A percentile compares a stretch with the other conserved stretches of the same genome.
phyloP scores from a whole-genome alignment of 2,329 filamentous ascomycete genomes.

The Talaromyces funiculosus region DNA sequence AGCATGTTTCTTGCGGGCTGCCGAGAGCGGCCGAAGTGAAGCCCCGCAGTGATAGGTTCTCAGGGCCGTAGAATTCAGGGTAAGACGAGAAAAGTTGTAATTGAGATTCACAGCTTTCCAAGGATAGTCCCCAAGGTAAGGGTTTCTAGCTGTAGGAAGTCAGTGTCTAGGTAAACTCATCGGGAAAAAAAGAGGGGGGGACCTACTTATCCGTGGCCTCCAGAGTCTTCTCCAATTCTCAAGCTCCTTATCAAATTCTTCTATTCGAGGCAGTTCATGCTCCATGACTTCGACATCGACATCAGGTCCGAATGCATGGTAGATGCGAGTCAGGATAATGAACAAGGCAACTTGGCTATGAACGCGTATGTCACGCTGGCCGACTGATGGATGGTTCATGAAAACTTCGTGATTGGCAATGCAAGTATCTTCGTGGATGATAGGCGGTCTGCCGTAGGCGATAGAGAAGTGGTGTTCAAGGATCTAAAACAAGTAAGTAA shows the following conservation, averaged over 20 bases:
- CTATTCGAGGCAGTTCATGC: conserved; percentile 36
- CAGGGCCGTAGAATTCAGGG: conserved; percentile 47
- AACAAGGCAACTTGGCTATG: conserved; percentile 42
- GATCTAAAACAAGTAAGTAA: conserved; percentile 22
- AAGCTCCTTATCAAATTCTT: conserved; percentile 36
- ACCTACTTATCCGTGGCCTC: conserved; percentile 32
- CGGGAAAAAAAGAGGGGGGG: background rate
- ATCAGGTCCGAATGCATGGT: conserved; percentile 41
- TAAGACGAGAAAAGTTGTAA: conserved; percentile 48
- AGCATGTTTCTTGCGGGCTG: conserved; percentile 41
- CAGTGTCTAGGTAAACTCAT: background rate
- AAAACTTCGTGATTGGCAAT: conserved; percentile 34
- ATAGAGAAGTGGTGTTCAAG: conserved; percentile 42
- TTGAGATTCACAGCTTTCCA: conserved; percentile 47
- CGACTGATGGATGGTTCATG: conserved; percentile 24
- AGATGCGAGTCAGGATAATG: conserved; percentile 41
- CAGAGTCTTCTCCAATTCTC: conserved; percentile 34
- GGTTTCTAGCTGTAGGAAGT: conserved; percentile 36
- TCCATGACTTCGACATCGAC: conserved; percentile 38
- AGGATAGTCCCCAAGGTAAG: conserved; percentile 46
- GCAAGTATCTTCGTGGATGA: conserved; percentile 37
- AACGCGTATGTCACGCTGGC: conserved; percentile 32
- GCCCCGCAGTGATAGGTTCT: conserved; percentile 40
- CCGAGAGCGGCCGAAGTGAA: conserved; percentile 36
- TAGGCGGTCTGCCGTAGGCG: conserved; percentile 40